A percentile compares a stretch with the other conserved stretches of the same genome.
These are phyloP conservation scores for Umbelopsis sp. DNA, from an alignment of 192 early-diverging fungal species.

Conservation along the genomic window DNA sequence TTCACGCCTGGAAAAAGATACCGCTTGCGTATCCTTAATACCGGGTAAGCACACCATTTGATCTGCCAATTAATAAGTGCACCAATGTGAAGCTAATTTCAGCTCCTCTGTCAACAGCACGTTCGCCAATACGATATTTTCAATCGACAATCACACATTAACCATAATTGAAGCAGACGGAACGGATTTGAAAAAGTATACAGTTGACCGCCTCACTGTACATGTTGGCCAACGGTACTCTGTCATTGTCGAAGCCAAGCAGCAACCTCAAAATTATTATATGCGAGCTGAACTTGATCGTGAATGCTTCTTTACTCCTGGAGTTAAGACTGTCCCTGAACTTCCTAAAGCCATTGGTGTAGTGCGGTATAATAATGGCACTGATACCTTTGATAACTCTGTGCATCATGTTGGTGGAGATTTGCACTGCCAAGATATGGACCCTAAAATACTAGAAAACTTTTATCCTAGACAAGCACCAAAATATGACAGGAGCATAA, in stretches of 20 bases:
- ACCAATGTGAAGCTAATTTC: neutral
- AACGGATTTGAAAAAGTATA: conserved; percentile 30
- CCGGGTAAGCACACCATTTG: conserved; percentile 32
- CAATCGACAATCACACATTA: conserved; percentile 72
- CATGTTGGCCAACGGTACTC: conserved; percentile 50
- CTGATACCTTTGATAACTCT: neutral
- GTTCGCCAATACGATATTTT: conserved; percentile 66
- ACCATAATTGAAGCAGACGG: conserved; percentile 61
- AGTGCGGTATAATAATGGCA: neutral
- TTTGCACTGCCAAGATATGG: conserved; percentile 21
- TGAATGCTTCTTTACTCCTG: conserved; percentile 24
- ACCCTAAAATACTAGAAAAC: conserved; percentile 9
- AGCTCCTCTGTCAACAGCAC: conserved; percentile 24
- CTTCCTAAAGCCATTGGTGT: conserved; percentile 28
- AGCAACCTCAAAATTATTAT: conserved; percentile 41
- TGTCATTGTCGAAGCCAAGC: conserved; percentile 44
- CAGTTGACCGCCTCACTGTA: conserved; percentile 36
- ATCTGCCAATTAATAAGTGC: too few species aligned
- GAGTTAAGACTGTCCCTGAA: conserved; percentile 65
- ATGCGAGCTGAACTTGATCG: conserved; percentile 43
- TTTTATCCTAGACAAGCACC: conserved; percentile 16
- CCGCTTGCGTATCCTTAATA: conserved; percentile 71
- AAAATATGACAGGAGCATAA: neutral
- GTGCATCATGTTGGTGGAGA: neutral
- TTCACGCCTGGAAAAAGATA: conserved; percentile 72